Evolutionary conservation across 2,329 filamentous ascomycete species (phyloP).

Genomic region (Cytospora paraplurivora): DNA sequence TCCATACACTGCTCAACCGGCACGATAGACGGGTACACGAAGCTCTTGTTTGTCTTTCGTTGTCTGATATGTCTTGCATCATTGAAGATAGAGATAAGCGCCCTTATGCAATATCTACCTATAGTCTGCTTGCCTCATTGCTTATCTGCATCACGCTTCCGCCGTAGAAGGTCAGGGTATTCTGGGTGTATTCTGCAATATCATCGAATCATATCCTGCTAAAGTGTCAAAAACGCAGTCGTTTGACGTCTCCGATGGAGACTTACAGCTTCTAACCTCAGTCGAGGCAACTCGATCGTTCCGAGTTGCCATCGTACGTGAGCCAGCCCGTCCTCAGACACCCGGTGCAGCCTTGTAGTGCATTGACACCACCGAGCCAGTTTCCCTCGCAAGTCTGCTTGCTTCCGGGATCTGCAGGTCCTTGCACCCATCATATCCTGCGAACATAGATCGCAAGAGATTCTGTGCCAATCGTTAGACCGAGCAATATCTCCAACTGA

Average conservation of each 20-base stretch:
- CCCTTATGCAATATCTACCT: background rate
- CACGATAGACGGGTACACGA: background rate
- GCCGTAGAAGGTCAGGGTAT: background rate
- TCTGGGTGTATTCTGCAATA: background rate
- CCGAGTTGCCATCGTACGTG: background rate
- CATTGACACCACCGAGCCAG: background rate
- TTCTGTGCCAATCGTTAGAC: background rate
- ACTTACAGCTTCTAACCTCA: background rate
- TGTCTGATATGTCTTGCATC: background rate
- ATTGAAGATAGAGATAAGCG: background rate
- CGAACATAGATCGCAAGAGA: background rate
- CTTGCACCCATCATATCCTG: background rate
- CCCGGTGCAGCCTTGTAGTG: background rate
- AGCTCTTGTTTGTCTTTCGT: background rate
- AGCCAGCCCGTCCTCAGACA: background rate
- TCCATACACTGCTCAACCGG: background rate
- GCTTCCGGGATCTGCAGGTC: background rate
- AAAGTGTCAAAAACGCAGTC: background rate
- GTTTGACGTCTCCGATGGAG: background rate
- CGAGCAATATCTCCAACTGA: background rate
- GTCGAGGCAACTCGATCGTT: background rate
- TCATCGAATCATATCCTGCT: background rate
- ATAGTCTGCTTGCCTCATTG: background rate
- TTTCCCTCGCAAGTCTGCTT: background rate
- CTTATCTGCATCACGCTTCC: background rate